Conservation (phyloP, 768 basidiomycete species). For the Boletus rubroflammeus region DNA sequence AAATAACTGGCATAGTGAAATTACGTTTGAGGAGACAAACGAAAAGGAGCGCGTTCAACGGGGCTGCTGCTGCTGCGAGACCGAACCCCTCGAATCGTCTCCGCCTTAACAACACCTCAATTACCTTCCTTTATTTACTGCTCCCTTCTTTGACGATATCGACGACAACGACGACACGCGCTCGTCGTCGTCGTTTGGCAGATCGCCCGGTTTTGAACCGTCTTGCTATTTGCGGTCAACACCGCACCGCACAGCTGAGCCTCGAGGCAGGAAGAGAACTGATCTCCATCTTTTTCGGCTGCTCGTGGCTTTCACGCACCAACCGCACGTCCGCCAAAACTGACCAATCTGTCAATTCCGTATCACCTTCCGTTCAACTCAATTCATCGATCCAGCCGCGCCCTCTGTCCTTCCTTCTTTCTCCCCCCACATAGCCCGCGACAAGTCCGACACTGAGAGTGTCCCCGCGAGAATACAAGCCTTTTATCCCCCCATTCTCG, state of each 20-base stretch:
- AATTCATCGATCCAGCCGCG: slow-evolving; percentile 29
- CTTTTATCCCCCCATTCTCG: slow-evolving; percentile 28
- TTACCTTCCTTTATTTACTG: slow-evolving; percentile 15
- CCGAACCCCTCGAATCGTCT: slow-evolving; percentile 6
- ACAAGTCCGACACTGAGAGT: slow-evolving; percentile 24
- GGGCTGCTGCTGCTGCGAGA: not conserved
- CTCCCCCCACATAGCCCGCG: slow-evolving; percentile 25
- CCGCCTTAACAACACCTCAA: slow-evolving; percentile 23
- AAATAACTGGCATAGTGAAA: not conserved
- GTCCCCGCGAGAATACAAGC: slow-evolving; percentile 26
- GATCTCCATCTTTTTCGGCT: slow-evolving; percentile 30
- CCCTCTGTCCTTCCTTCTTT: slow-evolving; percentile 26
- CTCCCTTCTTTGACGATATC: slow-evolving; percentile 3
- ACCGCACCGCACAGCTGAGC: slow-evolving; percentile 20
- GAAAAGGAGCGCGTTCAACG: not conserved
- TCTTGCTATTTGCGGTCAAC: slow-evolving; percentile 22
- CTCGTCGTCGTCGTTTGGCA: not conserved
- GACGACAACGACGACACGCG: slow-evolving; percentile 1
- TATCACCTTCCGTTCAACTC: slow-evolving; percentile 27
- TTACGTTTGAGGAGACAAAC: slow-evolving; percentile 11
- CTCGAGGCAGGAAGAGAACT: slow-evolving; percentile 28
- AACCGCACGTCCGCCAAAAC: slow-evolving; percentile 32
- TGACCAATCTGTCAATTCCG: slow-evolving; percentile 27
- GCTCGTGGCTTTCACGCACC: slow-evolving; percentile 36
- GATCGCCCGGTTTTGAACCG: slow-evolving; percentile 13